phyloP scores from a whole-genome alignment of 23 red algal species.

The Gracilariopsis chorda region DNA sequence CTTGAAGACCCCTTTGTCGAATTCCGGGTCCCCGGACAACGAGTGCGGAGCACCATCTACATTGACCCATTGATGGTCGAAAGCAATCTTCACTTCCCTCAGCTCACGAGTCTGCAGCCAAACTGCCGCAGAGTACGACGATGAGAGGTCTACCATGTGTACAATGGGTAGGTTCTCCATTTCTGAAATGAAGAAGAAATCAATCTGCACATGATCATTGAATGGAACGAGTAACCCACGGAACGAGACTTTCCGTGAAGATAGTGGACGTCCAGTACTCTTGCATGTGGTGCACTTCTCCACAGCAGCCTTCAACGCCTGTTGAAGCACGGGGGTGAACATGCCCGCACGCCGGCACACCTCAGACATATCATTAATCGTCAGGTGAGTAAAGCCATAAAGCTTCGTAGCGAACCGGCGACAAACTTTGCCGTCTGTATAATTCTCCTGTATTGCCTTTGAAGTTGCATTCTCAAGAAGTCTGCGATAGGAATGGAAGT shows the following conservation, averaged over 20 bases:
- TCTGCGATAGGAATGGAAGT: not conserved
- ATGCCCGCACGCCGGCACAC: not conserved
- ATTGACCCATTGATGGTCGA: slow-evolving; percentile 11
- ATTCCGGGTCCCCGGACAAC: slow-evolving; percentile 20
- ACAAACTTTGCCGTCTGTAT: not conserved
- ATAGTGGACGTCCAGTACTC: not conserved
- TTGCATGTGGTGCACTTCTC: not conserved
- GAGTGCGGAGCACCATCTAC: not conserved
- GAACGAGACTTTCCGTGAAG: not conserved
- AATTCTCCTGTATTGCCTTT: not conserved
- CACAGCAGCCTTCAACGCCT: not conserved
- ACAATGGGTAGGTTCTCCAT: slow-evolving; percentile 15
- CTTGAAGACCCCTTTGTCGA: slow-evolving; percentile 5
- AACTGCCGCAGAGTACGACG: not conserved
- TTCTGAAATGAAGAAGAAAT: slow-evolving; percentile 11
- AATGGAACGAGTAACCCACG: not conserved
- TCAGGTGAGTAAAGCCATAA: slow-evolving; percentile 8
- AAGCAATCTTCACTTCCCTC: not conserved
- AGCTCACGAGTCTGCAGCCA: not conserved
- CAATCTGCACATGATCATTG: slow-evolving; percentile 30
- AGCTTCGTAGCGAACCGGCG: slow-evolving; percentile 14
- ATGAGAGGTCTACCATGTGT: slow-evolving; percentile 27
- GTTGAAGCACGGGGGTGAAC: not conserved
- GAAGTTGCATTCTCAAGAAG: not conserved
- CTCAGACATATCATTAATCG: not conserved